Percentiles rank a stretch among this genome's conserved stretches.
Conservation (phyloP, 768 basidiomycete genomes). For the Coprinopsis cinerea region DNA sequence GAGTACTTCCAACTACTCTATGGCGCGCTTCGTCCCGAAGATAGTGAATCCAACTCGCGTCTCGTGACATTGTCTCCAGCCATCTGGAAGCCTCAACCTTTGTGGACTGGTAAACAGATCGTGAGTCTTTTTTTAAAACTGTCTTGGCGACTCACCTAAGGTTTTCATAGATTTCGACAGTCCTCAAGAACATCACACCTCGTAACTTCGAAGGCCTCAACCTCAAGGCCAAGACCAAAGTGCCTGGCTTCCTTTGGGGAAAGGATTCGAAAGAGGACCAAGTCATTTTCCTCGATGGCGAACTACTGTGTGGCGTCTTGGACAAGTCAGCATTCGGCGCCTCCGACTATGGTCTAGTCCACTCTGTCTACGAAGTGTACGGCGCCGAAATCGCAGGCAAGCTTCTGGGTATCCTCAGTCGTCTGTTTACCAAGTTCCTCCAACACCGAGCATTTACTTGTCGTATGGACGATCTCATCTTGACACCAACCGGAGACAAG, state of each 20-base stretch:
- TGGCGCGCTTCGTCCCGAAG: conserved; percentile 88
- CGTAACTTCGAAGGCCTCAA: conserved; percentile 73
- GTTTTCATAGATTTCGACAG: conserved; percentile 74
- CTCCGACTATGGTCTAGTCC: conserved; percentile 91
- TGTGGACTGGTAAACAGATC: conserved; percentile 99
- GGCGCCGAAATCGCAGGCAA: conserved; percentile 85
- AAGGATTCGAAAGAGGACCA: conserved; percentile 75
- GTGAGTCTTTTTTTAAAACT: conserved; percentile 38
- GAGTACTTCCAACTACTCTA: conserved; percentile 96
- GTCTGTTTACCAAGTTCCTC: conserved; percentile 94
- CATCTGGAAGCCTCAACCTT: conserved; percentile 82
- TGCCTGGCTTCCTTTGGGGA: conserved; percentile 84
- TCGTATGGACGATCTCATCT: conserved; percentile 94
- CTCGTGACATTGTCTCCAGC: conserved; percentile 84
- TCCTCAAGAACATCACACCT: conserved; percentile 90
- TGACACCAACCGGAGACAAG: conserved; percentile 77
- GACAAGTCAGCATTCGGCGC: conserved; percentile 99
- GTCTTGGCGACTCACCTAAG: conserved; percentile 1
- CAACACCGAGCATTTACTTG: conserved; percentile 98
- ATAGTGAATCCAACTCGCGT: conserved; percentile 54
- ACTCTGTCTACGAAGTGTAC: conserved; percentile 95
- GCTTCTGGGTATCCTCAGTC: conserved; percentile 87
- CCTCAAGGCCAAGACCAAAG: conserved; percentile 81
- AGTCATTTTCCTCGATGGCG: conserved; percentile 88
- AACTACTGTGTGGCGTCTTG: conserved; percentile 87